Conservation (phyloP, 306 rosid genomes). For the Rosa multiflora region DNA sequence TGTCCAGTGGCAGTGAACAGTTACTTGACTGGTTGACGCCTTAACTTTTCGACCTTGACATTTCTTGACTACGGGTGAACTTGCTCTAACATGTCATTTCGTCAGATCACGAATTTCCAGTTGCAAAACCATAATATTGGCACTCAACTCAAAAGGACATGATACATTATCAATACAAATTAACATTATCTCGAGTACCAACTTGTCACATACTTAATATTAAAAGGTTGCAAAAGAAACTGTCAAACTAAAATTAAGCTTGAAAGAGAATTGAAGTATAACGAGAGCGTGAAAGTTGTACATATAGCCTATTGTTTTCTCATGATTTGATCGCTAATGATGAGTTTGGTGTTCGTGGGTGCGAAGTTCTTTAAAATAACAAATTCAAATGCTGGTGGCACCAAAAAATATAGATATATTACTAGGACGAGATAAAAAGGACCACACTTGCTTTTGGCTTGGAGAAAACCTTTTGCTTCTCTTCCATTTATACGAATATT, state of each 20-base stretch:
- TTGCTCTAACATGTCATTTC: background rate
- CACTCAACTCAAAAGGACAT: conserved; percentile 14
- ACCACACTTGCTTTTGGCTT: conserved; percentile 2
- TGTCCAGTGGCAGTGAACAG: too few species aligned
- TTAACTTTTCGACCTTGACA: too few species aligned
- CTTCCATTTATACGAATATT: conserved; percentile 27
- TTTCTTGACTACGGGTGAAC: too few species aligned
- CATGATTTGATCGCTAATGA: conserved; percentile 23
- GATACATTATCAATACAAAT: conserved; percentile 23
- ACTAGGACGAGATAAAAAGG: conserved; percentile 18
- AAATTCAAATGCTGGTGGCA: conserved; percentile 32
- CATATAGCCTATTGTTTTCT: conserved; percentile 24
- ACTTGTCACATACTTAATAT: conserved; percentile 26
- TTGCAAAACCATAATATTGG: background rate
- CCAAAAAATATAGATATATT: conserved; percentile 6
- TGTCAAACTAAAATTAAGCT: conserved; percentile 9
- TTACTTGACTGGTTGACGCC: too few species aligned
- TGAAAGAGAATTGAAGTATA: conserved; percentile 15
- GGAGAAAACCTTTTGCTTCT: conserved; percentile 5
- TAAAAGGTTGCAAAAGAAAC: background rate
- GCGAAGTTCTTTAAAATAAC: conserved; percentile 12
- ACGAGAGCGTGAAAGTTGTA: conserved; percentile 8
- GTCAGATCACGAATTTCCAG: conserved; percentile 1
- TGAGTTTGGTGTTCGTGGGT: conserved; percentile 28
- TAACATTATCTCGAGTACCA: conserved; percentile 37